Percentiles rank a stretch among this genome's conserved stretches.
Evolutionary conservation across 176 grass and related monocot genomes (phyloP).

Genomic region (Zea mays): Zm-B73-REFERENCE-NAM-5.0 NC_050101.1:157856001-157856500

Average conservation of each 20-base stretch:
- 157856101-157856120: slow-evolving; percentile 45
- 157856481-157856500: background rate
- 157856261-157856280: no score
- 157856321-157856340: slow-evolving; percentile 51
- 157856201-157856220: slow-evolving; percentile 68
- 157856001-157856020: background rate
- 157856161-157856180: background rate
- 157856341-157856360: slow-evolving; percentile 52
- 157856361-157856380: slow-evolving; percentile 91
- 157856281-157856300: no score
- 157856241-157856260: slow-evolving; percentile 50
- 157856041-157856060: slow-evolving; percentile 71
- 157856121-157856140: background rate
- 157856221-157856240: slow-evolving; percentile 80
- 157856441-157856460: background rate
- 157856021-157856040: slow-evolving; percentile 44
- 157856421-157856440: no score
- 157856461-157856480: background rate
- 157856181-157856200: slow-evolving; percentile 68
- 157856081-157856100: slow-evolving; percentile 56
- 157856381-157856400: slow-evolving; percentile 83
- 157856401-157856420: slow-evolving; percentile 55
- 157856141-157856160: background rate
- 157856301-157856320: background rate
- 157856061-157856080: slow-evolving; percentile 88